These are phyloP conservation scores for Penicillium sclerotiorum DNA, from an alignment of 2,329 filamentous ascomycete species.

Conservation along the genomic window DNA sequence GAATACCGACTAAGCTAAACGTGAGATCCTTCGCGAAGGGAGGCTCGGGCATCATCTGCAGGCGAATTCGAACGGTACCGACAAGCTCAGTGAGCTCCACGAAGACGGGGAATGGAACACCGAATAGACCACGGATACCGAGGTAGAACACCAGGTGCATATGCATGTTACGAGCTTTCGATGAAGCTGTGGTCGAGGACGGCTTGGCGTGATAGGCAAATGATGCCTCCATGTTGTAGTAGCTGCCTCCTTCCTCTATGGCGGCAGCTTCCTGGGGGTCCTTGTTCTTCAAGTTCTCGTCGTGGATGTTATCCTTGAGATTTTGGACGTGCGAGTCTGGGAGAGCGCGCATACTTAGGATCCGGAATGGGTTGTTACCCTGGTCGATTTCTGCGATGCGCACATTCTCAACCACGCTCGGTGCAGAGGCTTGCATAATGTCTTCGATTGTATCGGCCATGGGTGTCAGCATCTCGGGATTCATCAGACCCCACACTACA, in stretches of 20 bases:
- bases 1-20: conserved; percentile 91
- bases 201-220: conserved; percentile 90
- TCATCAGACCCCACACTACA: conserved; percentile 86
- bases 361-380: conserved; percentile 84
- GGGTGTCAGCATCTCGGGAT: conserved; percentile 91
- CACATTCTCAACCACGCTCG: conserved; percentile 88
- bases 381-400: conserved; percentile 94
- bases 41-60: conserved; percentile 85
- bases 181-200: conserved; percentile 67
- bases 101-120: conserved; percentile 82
- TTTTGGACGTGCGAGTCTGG: conserved; percentile 80
- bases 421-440: conserved; percentile 95
- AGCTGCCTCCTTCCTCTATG: conserved; percentile 86
- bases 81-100: conserved; percentile 91
- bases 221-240: conserved; percentile 88
- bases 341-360: conserved; percentile 82
- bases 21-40: conserved; percentile 91
- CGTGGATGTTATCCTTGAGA: conserved; percentile 77
- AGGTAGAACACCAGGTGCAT: conserved; percentile 96
- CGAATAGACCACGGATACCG: conserved; percentile 84
- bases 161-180: conserved; percentile 92
- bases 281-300: conserved; percentile 76
- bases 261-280: conserved; percentile 86
- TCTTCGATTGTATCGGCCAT: conserved; percentile 93
- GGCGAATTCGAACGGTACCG: conserved; percentile 77